These are phyloP conservation scores for Cynanchum wilfordii DNA, from an alignment of 257 asterid genomes.

Conservation along the genomic window DNA sequence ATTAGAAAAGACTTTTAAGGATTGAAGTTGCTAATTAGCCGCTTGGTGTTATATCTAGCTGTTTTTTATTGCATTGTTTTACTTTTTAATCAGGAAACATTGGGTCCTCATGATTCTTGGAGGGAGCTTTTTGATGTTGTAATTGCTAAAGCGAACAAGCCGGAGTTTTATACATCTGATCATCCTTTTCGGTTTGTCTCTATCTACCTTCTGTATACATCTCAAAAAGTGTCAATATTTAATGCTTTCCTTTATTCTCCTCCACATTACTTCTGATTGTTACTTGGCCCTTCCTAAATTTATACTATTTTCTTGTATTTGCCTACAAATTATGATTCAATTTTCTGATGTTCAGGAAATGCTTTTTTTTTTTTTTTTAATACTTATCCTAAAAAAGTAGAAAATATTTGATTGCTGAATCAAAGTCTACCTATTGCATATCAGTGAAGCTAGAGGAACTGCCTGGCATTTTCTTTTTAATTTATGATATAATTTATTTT, in stretches of 20 bases:
- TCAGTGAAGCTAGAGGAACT: background rate
- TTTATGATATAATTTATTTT: background rate
- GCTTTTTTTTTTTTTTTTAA: background rate
- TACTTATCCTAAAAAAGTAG: background rate
- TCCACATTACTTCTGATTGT: background rate
- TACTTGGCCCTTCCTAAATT: background rate
- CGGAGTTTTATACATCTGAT: conserved; percentile 94
- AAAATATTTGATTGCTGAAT: background rate
- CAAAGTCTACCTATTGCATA: background rate
- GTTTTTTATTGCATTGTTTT: conserved; percentile 18
- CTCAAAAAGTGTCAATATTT: background rate
- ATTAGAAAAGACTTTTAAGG: too few relatives aligned
- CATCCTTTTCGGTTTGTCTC: conserved; percentile 82
- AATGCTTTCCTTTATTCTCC: background rate
- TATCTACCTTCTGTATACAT: background rate
- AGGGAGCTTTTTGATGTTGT: conserved; percentile 95
- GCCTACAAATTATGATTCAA: background rate
- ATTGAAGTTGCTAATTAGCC: too few relatives aligned
- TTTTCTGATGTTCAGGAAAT: background rate
- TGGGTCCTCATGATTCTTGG: conserved; percentile 82
- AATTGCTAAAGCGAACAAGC: conserved; percentile 94
- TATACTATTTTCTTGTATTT: background rate
- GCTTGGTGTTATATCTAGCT: too few relatives aligned
- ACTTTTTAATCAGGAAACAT: conserved; percentile 52
- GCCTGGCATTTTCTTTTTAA: background rate